Evolutionary conservation across 192 early-diverging fungal species (phyloP).

Genomic region (Cetraspora pellucida): DNA sequence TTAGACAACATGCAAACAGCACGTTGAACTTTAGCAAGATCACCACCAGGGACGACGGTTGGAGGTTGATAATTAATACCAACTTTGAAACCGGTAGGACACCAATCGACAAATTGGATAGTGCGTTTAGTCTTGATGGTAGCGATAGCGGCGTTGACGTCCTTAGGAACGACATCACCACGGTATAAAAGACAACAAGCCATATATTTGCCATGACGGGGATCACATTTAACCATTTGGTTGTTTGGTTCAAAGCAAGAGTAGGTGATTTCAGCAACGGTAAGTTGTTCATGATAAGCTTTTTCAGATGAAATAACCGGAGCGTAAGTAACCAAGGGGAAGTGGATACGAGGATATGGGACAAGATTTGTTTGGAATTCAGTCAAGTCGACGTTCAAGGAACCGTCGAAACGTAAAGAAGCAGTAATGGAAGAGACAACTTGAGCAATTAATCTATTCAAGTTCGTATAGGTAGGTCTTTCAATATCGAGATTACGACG

Average conservation of each 20-base stretch:
- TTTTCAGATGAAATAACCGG: slow-evolving; percentile 94
- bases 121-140: slow-evolving; percentile 95
- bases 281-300: slow-evolving; percentile 95
- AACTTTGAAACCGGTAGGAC: slow-evolving; percentile 99
- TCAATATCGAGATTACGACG: slow-evolving; percentile 96
- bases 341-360: slow-evolving; percentile 98
- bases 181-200: slow-evolving; percentile 98
- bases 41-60: slow-evolving; percentile 79
- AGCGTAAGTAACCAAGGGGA: slow-evolving; percentile 97
- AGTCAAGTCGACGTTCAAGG: slow-evolving; percentile 97
- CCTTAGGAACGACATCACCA: slow-evolving; percentile 98
- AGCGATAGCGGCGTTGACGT: slow-evolving; percentile 89
- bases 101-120: slow-evolving; percentile 99
- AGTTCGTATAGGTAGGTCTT: slow-evolving; percentile 95
- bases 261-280: slow-evolving; percentile 94
- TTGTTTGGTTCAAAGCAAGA: slow-evolving; percentile 97
- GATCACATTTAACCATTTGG: slow-evolving; percentile 99
- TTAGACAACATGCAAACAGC: slow-evolving; percentile 99
- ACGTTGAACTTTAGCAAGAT: slow-evolving; percentile 95
- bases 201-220: slow-evolving; percentile 98
- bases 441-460: slow-evolving; percentile 98
- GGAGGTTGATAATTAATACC: slow-evolving; percentile 97
- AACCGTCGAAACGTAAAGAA: slow-evolving; percentile 97
- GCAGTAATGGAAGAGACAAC: slow-evolving; percentile 99
- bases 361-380: slow-evolving; percentile 99